Conservation (phyloP, 768 basidiomycete species). For the Cyclocybe cylindracea region DNA sequence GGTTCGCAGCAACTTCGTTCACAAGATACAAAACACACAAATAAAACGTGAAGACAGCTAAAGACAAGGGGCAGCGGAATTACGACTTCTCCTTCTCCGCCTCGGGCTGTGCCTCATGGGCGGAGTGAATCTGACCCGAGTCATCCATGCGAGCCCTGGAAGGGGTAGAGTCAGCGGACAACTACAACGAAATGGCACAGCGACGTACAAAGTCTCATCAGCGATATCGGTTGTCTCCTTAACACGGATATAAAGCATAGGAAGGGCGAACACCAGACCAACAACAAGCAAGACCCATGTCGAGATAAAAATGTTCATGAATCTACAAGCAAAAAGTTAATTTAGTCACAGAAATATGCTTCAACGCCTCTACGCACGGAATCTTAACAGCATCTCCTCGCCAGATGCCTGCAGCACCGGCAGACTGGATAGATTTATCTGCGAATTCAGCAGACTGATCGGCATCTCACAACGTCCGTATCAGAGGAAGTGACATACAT, state of each 20-base stretch:
- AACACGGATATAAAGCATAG: conserved; percentile 73
- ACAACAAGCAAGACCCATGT: conserved; percentile 65
- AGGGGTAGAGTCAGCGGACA: background rate
- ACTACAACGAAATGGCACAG: background rate
- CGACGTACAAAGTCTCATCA: conserved; percentile 52
- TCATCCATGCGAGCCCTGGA: conserved; percentile 45
- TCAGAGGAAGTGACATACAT: conserved; percentile 47
- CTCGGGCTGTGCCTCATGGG: background rate
- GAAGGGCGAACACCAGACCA: conserved; percentile 65
- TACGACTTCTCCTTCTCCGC: conserved; percentile 1
- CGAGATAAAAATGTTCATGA: background rate
- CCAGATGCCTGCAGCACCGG: conserved; percentile 75
- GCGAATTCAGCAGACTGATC: background rate
- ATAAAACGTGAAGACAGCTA: too few relatives aligned
- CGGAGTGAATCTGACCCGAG: conserved; percentile 28
- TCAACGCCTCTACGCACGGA: conserved; percentile 49
- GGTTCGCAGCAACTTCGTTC: too few relatives aligned
- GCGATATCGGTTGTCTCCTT: conserved; percentile 53
- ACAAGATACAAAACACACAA: too few relatives aligned
- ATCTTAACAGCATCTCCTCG: conserved; percentile 60
- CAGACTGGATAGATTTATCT: conserved; percentile 68
- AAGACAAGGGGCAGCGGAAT: background rate
- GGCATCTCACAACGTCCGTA: background rate
- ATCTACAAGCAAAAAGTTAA: too few relatives aligned
- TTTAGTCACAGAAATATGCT: background rate